Evolutionary conservation across 768 basidiomycete genomes (phyloP).

Genomic region (Tricholoma flavovirens): DNA sequence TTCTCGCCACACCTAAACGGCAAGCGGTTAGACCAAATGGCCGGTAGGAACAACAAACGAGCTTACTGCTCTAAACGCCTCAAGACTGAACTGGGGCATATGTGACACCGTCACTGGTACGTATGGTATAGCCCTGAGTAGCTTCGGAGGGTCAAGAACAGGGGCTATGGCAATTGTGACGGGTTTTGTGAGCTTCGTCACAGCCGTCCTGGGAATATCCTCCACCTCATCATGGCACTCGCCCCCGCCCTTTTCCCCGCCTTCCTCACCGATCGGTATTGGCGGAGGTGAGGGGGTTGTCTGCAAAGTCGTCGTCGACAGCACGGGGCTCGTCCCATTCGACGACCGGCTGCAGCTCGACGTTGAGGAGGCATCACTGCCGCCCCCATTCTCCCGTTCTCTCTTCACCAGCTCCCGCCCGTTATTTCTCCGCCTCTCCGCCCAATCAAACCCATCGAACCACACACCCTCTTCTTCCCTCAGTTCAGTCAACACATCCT

Average conservation of each 20-base stretch:
- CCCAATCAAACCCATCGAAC: slow-evolving; percentile 73
- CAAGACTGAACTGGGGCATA: slow-evolving; percentile 52
- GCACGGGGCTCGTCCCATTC: slow-evolving; percentile 58
- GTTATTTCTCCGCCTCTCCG: slow-evolving; percentile 41
- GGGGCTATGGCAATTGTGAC: slow-evolving; percentile 46
- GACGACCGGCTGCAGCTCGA: slow-evolving; percentile 48
- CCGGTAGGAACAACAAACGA: not conserved
- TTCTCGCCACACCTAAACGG: slow-evolving; percentile 61
- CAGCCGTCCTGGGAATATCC: slow-evolving; percentile 11
- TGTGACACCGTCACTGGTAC: slow-evolving; percentile 52
- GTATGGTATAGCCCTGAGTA: slow-evolving; percentile 64
- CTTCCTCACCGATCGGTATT: slow-evolving; percentile 18
- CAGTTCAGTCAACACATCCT: slow-evolving; percentile 55
- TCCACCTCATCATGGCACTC: slow-evolving; percentile 20
- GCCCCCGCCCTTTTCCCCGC: slow-evolving; percentile 29
- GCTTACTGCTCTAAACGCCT: slow-evolving; percentile 53
- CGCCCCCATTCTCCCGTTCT: slow-evolving; percentile 20
- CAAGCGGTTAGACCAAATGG: slow-evolving; percentile 5
- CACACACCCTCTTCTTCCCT: slow-evolving; percentile 60
- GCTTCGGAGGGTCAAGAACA: slow-evolving; percentile 52
- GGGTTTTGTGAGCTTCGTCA: slow-evolving; percentile 17
- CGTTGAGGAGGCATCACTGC: slow-evolving; percentile 43
- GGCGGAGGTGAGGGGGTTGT: slow-evolving; percentile 79
- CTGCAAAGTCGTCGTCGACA: slow-evolving; percentile 67
- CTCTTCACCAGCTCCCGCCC: slow-evolving; percentile 20